Evolutionary conservation across 2,329 filamentous ascomycete genomes (phyloP), one percentile per base, ranked within the genome.

Genomic region (Neofusicoccum parvum): DNA sequence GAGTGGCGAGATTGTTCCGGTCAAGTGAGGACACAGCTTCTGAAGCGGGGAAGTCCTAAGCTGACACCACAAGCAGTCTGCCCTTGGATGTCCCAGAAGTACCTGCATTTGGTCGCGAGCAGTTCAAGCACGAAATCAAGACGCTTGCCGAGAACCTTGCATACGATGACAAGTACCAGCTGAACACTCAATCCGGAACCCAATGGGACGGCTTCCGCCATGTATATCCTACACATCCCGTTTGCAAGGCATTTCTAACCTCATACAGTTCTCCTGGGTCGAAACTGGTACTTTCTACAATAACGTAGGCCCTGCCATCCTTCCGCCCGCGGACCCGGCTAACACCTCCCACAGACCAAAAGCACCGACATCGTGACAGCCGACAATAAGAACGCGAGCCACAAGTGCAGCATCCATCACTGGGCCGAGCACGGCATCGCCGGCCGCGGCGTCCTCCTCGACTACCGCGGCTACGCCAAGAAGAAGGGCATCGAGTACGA

Each of bases 51-150:
- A 41, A 53, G 14, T 20, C 36, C 37, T 9, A 49, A 9, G 15
- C 15, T 51, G 49, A 68, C 46, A 20, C 27, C 12, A 11, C 37
- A 48, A 39, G 14, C 39, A 83, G 82, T 67, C 79, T 87, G 3
- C 85, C 86, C 2, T 70, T 86, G 15, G 79, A 84, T 64, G 76
- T 83, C 0, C 85, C 85, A 0, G 76, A 79, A n/a, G 78, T 80
- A 34, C 84, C 86, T 3, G 81, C 81, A 0, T 87, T 87, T 68
- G 76, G 74, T 10, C 83, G 86, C 5, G 80, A 86, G 67, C 68
- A 71, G 0, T 87, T 87, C 72, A 74, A 83, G 65, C 85, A 87
- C 70, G 80, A 80, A 20, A 86, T 87, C 75, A 85, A 85, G 68
- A 70, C 69, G 0, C 65, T 82, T 0, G 63, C 58, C 0, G 75